phyloP scores from a whole-genome alignment of 2,329 filamentous ascomycete genomes.

The Acephala macrosclerotiorum region DNA sequence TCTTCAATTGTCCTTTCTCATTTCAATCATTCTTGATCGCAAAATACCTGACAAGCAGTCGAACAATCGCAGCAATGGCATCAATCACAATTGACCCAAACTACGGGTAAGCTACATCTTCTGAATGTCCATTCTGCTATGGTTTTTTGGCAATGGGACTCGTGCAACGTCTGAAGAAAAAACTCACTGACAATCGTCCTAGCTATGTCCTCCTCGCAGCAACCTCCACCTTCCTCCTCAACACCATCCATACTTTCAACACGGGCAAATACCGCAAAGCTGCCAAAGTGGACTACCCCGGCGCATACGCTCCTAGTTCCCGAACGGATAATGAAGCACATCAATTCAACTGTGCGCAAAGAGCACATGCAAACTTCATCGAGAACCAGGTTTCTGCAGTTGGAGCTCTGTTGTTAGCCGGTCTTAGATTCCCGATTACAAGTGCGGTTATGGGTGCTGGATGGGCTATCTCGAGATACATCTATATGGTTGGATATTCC shows the following conservation, averaged over 20 bases:
- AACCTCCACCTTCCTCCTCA: slow-evolving; percentile 64
- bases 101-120: slow-evolving; percentile 40
- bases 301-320: slow-evolving; percentile 53
- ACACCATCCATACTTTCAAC: slow-evolving; percentile 57
- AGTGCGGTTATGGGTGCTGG: slow-evolving; percentile 56
- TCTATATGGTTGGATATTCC: slow-evolving; percentile 62
- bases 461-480: slow-evolving; percentile 60
- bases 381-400: slow-evolving; percentile 66
- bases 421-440: slow-evolving; percentile 60
- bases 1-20: background rate
- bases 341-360: slow-evolving; percentile 71
- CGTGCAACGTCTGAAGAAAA: background rate
- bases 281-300: slow-evolving; percentile 63
- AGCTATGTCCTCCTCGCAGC: slow-evolving; percentile 69
- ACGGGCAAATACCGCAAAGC: slow-evolving; percentile 58
- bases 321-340: slow-evolving; percentile 46
- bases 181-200: background rate
- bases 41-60: background rate
- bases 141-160: background rate
- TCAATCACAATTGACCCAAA: slow-evolving; percentile 39
- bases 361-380: slow-evolving; percentile 68
- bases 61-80: slow-evolving; percentile 35
- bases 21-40: background rate
- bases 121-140: background rate
- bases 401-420: slow-evolving; percentile 60